Percentiles rank a stretch among this genome's conserved stretches.
phyloP scores from a whole-genome alignment of 495 filamentous ascomycete species.

The Mycothermus thermophilus region DNA sequence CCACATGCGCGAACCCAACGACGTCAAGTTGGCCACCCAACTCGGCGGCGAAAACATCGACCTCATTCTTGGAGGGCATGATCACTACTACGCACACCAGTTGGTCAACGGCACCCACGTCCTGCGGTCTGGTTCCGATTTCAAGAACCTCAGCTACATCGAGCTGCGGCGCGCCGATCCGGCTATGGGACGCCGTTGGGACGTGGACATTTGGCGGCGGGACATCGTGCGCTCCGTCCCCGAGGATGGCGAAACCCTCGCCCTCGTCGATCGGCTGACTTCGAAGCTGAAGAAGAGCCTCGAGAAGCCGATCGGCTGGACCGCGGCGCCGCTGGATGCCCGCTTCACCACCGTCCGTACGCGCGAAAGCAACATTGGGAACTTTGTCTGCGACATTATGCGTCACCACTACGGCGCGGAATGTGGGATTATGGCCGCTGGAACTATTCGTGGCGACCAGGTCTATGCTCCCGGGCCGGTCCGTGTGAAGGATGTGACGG shows the following conservation, averaged over 20 bases:
- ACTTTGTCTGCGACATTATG: slow-evolving; percentile 87
- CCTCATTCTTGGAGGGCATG: slow-evolving; percentile 76
- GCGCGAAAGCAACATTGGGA: slow-evolving; percentile 69
- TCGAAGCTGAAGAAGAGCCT: slow-evolving; percentile 56
- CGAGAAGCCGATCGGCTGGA: slow-evolving; percentile 73
- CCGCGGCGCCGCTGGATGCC: slow-evolving; percentile 63
- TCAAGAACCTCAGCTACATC: slow-evolving; percentile 81
- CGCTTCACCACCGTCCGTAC: slow-evolving; percentile 70
- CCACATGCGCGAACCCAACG: slow-evolving; percentile 76
- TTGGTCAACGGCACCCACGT: slow-evolving; percentile 66
- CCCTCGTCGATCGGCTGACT: slow-evolving; percentile 53
- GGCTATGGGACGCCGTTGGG: slow-evolving; percentile 41
- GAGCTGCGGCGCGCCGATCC: slow-evolving; percentile 47
- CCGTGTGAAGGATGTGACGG: slow-evolving; percentile 57
- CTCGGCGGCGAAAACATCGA: slow-evolving; percentile 53
- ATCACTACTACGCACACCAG: slow-evolving; percentile 72
- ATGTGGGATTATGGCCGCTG: slow-evolving; percentile 70
- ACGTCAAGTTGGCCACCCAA: slow-evolving; percentile 63
- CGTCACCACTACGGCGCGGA: slow-evolving; percentile 66
- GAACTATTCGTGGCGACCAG: slow-evolving; percentile 83
- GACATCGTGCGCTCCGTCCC: slow-evolving; percentile 56
- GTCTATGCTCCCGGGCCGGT: slow-evolving; percentile 72
- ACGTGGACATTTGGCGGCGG: slow-evolving; percentile 60
- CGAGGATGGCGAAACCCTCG: slow-evolving; percentile 40
- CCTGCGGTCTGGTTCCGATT: slow-evolving; percentile 72